Evolutionary conservation across 2,329 filamentous ascomycete species (phyloP).

Genomic region (Neonectria hederae): DNA sequence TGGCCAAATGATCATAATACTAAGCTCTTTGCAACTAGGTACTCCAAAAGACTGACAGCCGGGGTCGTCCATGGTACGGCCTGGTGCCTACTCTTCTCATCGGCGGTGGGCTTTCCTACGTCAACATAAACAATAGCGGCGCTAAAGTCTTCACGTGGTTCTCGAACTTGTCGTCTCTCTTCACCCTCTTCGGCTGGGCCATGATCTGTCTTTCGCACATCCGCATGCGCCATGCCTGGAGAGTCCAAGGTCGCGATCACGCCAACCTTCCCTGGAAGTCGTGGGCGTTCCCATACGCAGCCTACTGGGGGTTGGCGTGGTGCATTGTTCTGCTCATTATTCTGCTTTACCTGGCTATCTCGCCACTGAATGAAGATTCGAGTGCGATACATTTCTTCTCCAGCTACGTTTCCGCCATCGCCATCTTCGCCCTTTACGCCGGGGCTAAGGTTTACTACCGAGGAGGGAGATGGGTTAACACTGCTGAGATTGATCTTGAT

Average conservation of each 20-base stretch:
- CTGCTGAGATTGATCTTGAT: conserved; percentile 8
- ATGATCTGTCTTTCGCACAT: conserved; percentile 56
- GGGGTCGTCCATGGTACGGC: conserved; percentile 24
- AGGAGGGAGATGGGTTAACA: conserved; percentile 33
- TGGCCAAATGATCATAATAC: background rate
- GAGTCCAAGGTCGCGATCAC: conserved; percentile 48
- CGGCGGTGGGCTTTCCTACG: conserved; percentile 53
- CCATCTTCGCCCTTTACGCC: conserved; percentile 53
- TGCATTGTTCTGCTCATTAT: conserved; percentile 56
- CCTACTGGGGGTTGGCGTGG: conserved; percentile 55
- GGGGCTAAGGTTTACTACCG: conserved; percentile 52
- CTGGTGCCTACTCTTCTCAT: conserved; percentile 62
- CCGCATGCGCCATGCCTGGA: conserved; percentile 54
- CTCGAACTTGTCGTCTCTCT: conserved; percentile 56
- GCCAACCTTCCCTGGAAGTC: conserved; percentile 54
- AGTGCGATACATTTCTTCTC: conserved; percentile 56
- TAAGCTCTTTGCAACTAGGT: background rate
- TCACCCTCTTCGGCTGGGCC: conserved; percentile 55
- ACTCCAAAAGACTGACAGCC: conserved; percentile 18
- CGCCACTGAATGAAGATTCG: conserved; percentile 49
- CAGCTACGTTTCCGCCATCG: conserved; percentile 55
- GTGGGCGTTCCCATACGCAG: conserved; percentile 54
- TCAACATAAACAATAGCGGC: conserved; percentile 54
- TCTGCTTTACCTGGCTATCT: conserved; percentile 59
- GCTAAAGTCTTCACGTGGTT: conserved; percentile 58